phyloP scores from a whole-genome alignment of 352 stramenopile species.

The Thraustotheca clavata region DNA sequence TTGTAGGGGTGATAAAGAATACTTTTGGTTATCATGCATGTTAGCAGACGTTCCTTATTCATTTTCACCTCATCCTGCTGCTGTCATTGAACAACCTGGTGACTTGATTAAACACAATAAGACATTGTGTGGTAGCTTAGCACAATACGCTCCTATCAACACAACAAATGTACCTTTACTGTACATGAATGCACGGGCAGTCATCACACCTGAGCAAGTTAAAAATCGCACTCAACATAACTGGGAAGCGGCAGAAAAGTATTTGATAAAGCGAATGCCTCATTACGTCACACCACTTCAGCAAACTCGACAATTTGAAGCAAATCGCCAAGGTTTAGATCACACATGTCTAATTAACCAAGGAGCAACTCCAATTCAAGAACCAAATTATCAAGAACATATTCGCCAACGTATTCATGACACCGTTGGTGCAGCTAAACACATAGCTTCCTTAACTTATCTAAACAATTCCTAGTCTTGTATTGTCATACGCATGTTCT shows the following conservation, averaged over 20 bases:
- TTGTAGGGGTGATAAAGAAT: conserved; percentile 31
- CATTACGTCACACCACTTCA: not conserved
- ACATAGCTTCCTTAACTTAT: no score
- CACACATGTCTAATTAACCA: not conserved
- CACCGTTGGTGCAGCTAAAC: not conserved
- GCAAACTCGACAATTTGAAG: not conserved
- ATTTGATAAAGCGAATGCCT: conserved; percentile 31
- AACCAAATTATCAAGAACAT: not conserved
- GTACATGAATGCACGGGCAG: conserved; percentile 31
- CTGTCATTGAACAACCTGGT: conserved; percentile 22
- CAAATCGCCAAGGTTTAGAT: not conserved
- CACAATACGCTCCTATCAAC: conserved; percentile 31
- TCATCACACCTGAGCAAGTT: conserved; percentile 30
- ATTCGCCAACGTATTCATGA: not conserved
- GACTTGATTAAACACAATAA: conserved; percentile 30
- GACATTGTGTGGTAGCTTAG: conserved; percentile 37
- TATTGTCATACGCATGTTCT: no score
- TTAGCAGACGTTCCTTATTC: conserved; percentile 40
- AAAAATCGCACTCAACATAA: conserved; percentile 20
- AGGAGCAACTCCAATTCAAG: not conserved
- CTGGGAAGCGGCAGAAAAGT: conserved; percentile 29
- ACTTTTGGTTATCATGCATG: conserved; percentile 44
- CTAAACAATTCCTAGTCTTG: no score
- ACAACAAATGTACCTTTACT: conserved; percentile 25
- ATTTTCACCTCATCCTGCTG: conserved; percentile 36